Evolutionary conservation across 345 rosid species (phyloP).

Genomic region (Populus simonii): DNA sequence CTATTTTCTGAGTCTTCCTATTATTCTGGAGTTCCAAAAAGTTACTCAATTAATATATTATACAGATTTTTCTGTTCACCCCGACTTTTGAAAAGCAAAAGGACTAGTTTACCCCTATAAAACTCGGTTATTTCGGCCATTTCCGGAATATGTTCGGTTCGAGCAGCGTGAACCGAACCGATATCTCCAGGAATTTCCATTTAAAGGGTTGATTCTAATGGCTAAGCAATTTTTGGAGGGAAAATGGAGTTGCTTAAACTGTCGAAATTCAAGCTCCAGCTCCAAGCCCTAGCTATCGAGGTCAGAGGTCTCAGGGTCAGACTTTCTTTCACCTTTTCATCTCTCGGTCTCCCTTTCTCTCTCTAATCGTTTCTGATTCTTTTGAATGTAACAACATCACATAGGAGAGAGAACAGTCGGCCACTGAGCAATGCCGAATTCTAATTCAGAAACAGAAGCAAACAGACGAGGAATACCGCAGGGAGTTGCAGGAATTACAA

Average conservation of each 20-base stretch:
- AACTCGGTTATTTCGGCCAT: too few relatives aligned
- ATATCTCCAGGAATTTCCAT: background rate
- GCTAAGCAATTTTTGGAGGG: background rate
- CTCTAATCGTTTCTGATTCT: background rate
- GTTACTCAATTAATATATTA: too few relatives aligned
- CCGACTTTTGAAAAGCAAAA: too few relatives aligned
- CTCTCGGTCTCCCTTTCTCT: background rate
- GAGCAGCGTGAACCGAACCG: too few relatives aligned
- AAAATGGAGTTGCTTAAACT: constrained; percentile 79
- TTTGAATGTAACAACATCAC: background rate
- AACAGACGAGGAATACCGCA: constrained; percentile 59
- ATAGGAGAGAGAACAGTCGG: constrained; percentile 59
- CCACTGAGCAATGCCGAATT: constrained; percentile 45
- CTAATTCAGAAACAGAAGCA: constrained; percentile 67
- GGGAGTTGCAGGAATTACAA: constrained; percentile 56
- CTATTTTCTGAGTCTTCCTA: too few relatives aligned
- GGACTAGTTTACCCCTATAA: too few relatives aligned
- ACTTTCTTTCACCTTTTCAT: background rate
- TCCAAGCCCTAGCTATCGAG: constrained; percentile 60
- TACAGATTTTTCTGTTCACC: too few relatives aligned
- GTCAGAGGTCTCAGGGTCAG: constrained; percentile 64
- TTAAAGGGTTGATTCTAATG: background rate
- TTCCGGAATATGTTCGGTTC: too few relatives aligned
- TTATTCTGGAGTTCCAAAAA: too few relatives aligned
- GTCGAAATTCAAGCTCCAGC: constrained; percentile 78